Conservation (phyloP, 305 asterid genomes). For the Fraxinus paxiana region DNA sequence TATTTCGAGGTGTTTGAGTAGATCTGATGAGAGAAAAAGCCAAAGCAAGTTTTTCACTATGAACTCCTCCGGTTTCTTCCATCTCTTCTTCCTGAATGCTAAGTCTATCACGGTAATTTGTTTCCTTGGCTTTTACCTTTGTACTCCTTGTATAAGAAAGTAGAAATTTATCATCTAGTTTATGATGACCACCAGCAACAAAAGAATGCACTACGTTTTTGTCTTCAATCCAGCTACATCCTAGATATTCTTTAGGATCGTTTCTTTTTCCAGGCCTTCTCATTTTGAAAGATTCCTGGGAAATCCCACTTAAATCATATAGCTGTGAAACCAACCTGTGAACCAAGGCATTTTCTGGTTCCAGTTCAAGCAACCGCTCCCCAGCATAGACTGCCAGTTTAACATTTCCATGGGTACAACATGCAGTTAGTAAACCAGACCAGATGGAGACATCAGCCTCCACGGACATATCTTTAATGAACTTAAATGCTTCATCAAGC, state of each 20-base stretch:
- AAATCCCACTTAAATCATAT: slow-evolving; percentile 39
- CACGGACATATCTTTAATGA: slow-evolving; percentile 41
- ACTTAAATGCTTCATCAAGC: slow-evolving; percentile 60
- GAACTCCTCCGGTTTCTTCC: slow-evolving; percentile 44
- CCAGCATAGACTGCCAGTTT: slow-evolving; percentile 60
- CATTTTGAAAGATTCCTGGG: slow-evolving; percentile 34
- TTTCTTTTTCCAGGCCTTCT: slow-evolving; percentile 36
- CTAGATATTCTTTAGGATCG: slow-evolving; percentile 27
- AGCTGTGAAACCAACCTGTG: slow-evolving; percentile 43
- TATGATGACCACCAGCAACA: slow-evolving; percentile 36
- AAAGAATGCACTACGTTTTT: slow-evolving; percentile 45
- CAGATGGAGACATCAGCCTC: slow-evolving; percentile 54
- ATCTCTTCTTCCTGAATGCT: slow-evolving; percentile 55
- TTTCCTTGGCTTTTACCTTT: slow-evolving; percentile 31
- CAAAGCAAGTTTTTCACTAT: slow-evolving; percentile 67
- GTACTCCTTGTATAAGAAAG: slow-evolving; percentile 43
- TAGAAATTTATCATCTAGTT: slow-evolving; percentile 29
- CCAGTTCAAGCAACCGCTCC: slow-evolving; percentile 59
- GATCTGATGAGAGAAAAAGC: slow-evolving; percentile 49
- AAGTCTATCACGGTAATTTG: slow-evolving; percentile 29
- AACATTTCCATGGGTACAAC: slow-evolving; percentile 53
- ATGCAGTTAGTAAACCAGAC: slow-evolving; percentile 60
- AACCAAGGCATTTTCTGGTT: slow-evolving; percentile 45
- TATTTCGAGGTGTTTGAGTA: slow-evolving; percentile 28
- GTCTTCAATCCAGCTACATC: slow-evolving; percentile 61